Base-by-base conservation (phyloP, 2,329 filamentous ascomycete genomes). In the Colletotrichum tamarilloi region DNA sequence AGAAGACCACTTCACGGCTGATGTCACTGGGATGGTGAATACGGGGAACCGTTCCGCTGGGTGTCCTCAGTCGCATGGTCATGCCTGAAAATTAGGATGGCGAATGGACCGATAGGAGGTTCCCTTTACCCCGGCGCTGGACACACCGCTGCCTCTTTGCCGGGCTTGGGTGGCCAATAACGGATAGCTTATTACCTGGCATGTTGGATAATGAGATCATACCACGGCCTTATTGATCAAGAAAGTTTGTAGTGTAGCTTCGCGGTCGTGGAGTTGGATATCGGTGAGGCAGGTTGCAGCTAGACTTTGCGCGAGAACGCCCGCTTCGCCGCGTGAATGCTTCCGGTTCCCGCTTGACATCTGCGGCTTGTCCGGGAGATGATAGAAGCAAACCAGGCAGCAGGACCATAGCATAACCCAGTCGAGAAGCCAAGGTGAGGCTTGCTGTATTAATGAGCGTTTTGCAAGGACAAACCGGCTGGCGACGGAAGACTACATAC, bases 31-130 rank as follows among this genome's bases (percentile, higher is more conserved):
- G 53, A 72, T 55, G 22, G 49, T 59, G 49, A 62, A 30, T 19
- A 68, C 65, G 65, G 69, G 64, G 69, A 73, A 65, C 58, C 64
- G 53, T 68, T 72, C 68, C 63, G 69, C 68, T 32, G 59, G 57
- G 68, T 55, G 46, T 64, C 63, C 63, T 55, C 53, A 49, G 59
- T 64, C 32, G 59, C 66, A 55, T 62, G 53, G 66, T 32, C 57
- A 53, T 69, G 66, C 64, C 66, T 64, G 70, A 56, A 55, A 59
- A 59, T 42, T 52, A 42, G 66, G 30, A 55, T 53, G 69, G 58
- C 63, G 52, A 63, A 42, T 72, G 65, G 65, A 68, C 49, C 22
- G 69, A 68, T 52, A 52, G 52, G 58, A 38, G 42, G 22, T 65
- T 46, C 62, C 52, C 24, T 72, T 58, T 64, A 57, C 52, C 28